Percentiles rank a stretch among this genome's conserved stretches.
phyloP scores from a whole-genome alignment of 306 rosid genomes.

The Cotoneaster glaucophyllus region DNA sequence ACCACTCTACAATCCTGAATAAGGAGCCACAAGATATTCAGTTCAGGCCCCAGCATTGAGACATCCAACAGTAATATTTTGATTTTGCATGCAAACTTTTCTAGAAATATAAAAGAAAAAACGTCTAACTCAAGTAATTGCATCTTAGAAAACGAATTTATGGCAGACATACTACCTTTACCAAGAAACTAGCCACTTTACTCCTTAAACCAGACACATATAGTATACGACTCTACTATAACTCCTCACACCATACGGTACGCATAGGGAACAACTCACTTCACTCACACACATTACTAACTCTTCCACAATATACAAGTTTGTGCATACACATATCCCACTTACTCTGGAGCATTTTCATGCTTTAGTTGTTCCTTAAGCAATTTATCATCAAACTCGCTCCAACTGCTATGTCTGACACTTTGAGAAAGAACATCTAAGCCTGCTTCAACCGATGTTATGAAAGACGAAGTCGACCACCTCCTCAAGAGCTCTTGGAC shows the following conservation, averaged over 20 bases:
- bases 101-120: neutral
- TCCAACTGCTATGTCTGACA: neutral
- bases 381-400: slow-evolving; percentile 23
- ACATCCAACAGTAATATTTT: neutral
- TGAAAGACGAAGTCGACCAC: slow-evolving; percentile 16
- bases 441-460: slow-evolving; percentile 22
- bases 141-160: neutral
- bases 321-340: neutral
- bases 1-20: slow-evolving; percentile 24
- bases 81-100: neutral
- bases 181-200: neutral
- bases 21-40: slow-evolving; percentile 12
- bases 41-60: neutral
- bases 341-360: slow-evolving; percentile 25
- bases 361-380: slow-evolving; percentile 5
- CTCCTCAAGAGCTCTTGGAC: slow-evolving; percentile 27
- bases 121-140: neutral
- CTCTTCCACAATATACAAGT: neutral
- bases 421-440: slow-evolving; percentile 6
- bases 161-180: neutral
- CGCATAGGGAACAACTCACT: neutral
- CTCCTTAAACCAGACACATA: neutral
- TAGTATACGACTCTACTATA: neutral
- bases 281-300: neutral
- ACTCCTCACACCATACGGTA: neutral